A percentile compares a stretch with the other conserved stretches of the same genome.
phyloP scores from a whole-genome alignment of 208 protist species.

The Angomonas desouzai region DNA sequence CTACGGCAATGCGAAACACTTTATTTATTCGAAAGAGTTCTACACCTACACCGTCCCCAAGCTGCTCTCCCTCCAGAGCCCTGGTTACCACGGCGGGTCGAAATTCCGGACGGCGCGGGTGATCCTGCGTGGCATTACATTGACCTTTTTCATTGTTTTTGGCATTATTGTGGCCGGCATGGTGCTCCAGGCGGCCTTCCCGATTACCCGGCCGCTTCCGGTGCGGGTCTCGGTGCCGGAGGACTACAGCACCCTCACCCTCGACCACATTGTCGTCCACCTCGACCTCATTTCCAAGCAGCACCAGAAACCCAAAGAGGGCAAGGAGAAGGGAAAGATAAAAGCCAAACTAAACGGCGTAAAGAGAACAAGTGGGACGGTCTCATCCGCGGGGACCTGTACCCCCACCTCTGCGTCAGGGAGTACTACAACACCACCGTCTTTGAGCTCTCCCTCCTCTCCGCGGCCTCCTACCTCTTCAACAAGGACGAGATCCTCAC shows the following conservation, averaged over 20 bases:
- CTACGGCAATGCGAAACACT: slow-evolving; percentile 39
- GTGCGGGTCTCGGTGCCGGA: slow-evolving; percentile 42
- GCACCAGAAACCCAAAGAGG: not conserved
- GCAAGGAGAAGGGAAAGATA: not conserved
- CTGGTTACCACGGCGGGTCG: slow-evolving; percentile 48
- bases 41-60: slow-evolving; percentile 66
- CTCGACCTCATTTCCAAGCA: slow-evolving; percentile 56
- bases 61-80: slow-evolving; percentile 64
- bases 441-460: slow-evolving; percentile 66
- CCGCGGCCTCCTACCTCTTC: slow-evolving; percentile 59
- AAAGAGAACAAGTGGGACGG: slow-evolving; percentile 53
- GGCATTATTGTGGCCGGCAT: slow-evolving; percentile 46
- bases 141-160: slow-evolving; percentile 46
- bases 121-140: slow-evolving; percentile 47
- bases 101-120: slow-evolving; percentile 48
- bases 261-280: slow-evolving; percentile 80
- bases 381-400: slow-evolving; percentile 44
- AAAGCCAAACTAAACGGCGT: slow-evolving; percentile 16
- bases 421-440: slow-evolving; percentile 57
- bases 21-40: slow-evolving; percentile 41
- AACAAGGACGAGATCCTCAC: slow-evolving; percentile 43
- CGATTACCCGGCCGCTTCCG: slow-evolving; percentile 55
- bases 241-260: slow-evolving; percentile 38
- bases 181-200: slow-evolving; percentile 73
- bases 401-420: slow-evolving; percentile 66